Evolutionary conservation across 805 yeast species (phyloP).

Genomic region (Hanseniaspora lachancei): DNA sequence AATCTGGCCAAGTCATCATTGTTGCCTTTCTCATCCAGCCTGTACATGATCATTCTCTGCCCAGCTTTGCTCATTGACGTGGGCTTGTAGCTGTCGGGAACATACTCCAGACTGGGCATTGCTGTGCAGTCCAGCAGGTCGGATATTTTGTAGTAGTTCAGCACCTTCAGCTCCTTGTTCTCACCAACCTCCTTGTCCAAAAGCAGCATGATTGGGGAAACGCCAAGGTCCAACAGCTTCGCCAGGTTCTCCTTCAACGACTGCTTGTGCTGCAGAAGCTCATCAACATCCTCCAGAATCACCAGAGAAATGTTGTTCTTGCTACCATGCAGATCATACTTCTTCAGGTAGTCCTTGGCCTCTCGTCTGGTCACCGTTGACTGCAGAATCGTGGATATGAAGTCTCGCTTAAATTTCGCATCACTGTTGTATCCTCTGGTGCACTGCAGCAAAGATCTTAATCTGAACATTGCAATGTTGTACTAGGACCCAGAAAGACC

Average conservation of each 20-base stretch:
- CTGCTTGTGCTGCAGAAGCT: slow-evolving; percentile 12
- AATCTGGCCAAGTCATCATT: neutral
- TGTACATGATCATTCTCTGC: slow-evolving; percentile 30
- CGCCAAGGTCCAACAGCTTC: slow-evolving; percentile 35
- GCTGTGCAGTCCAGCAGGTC: slow-evolving; percentile 27
- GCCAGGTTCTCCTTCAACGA: slow-evolving; percentile 13
- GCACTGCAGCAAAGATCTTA: neutral
- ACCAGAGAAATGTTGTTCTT: slow-evolving; percentile 21
- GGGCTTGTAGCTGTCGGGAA: slow-evolving; percentile 60
- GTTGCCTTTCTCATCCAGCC: slow-evolving; percentile 17
- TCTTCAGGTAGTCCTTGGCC: slow-evolving; percentile 64
- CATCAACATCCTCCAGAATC: slow-evolving; percentile 20
- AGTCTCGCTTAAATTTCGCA: slow-evolving; percentile 41
- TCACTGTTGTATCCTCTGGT: slow-evolving; percentile 16
- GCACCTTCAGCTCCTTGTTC: slow-evolving; percentile 9
- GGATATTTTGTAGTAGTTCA: slow-evolving; percentile 18
- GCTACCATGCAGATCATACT: slow-evolving; percentile 34
- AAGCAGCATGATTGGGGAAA: slow-evolving; percentile 56
- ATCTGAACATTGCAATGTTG: neutral
- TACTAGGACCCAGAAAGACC: too few species aligned
- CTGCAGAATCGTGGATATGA: slow-evolving; percentile 71
- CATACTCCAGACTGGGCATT: slow-evolving; percentile 31
- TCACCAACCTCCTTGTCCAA: slow-evolving; percentile 22
- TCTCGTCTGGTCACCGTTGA: slow-evolving; percentile 92
- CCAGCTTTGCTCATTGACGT: slow-evolving; percentile 30